Base-by-base conservation (phyloP, 306 rosid genomes). In the Canavalia ensiformis region DNA sequence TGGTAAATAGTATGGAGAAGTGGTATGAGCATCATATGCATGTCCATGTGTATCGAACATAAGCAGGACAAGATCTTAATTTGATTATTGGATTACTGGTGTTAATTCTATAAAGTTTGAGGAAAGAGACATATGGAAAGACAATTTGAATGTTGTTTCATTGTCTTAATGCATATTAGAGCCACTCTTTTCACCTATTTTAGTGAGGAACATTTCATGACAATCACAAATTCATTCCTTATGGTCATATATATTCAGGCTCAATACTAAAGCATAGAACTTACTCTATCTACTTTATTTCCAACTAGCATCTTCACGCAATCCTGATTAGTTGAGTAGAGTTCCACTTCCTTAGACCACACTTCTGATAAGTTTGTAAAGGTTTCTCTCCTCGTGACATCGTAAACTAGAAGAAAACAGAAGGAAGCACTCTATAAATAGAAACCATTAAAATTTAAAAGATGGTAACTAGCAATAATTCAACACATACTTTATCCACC, bases 221-320 rank as follows among this genome's bases (percentile, higher is more conserved):
- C 39, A 34, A 45, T 35, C 74, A 59, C 25, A 59, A 76, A 30
- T 41, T 68, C 13, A 9, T 68, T 71, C 55, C 74, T 37, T n/a
- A 37, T 33, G 55, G 33, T 79, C 45, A 33, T 57, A 67, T 57
- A 67, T 45, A 62, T 72, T 79, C 60, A 63, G 69, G 55, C 34
- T 9, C 42, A 57, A 63, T 56, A 72, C 25, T 41, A 72, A 55
- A 69, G 76, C 35, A 51, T 30, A 56, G 66, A 84, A 84, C 96
- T 89, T 90, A 95, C 99, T 77, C 86, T 85, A 77, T 95, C 99
- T 77, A 95, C 94, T 86, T 95, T 95, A 58, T 95, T 95, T 54
- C 99, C 99, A 68, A 95, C 97, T 58, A 95, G 98, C 88, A 95
- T 90, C 89, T 90, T 95, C 88, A 93, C 91, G 72, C 96, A 93